Percentiles rank a stretch among this genome's conserved stretches.
These are phyloP conservation scores for Yamadazyma pseudoaaseri DNA, from an alignment of 1,139 yeast genomes.

Conservation along the genomic window DNA sequence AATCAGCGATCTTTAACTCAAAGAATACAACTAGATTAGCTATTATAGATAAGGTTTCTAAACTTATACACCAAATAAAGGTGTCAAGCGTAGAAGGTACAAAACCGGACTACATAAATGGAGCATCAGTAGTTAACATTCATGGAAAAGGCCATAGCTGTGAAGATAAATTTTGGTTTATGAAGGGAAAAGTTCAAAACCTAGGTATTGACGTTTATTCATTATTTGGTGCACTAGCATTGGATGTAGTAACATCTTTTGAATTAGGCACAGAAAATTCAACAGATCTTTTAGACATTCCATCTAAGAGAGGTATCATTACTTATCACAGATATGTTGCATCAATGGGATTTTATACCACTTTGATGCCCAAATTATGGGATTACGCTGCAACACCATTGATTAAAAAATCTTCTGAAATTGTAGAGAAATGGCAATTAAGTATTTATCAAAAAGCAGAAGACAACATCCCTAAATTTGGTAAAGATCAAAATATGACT, in stretches of 20 bases:
- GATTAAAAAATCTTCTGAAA: slow-evolving; percentile 36
- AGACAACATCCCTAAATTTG: slow-evolving; percentile 23
- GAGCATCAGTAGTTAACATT: slow-evolving; percentile 27
- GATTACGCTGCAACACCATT: slow-evolving; percentile 44
- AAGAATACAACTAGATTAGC: slow-evolving; percentile 26
- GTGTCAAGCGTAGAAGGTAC: slow-evolving; percentile 32
- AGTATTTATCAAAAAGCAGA: slow-evolving; percentile 41
- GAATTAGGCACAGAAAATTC: slow-evolving; percentile 54
- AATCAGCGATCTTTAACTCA: slow-evolving; percentile 37
- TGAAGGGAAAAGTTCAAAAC: slow-evolving; percentile 19
- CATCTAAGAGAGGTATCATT: slow-evolving; percentile 43
- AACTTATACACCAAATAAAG: slow-evolving; percentile 27
- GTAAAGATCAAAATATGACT: slow-evolving; percentile 22
- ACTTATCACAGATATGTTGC: slow-evolving; percentile 53
- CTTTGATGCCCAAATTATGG: slow-evolving; percentile 58
- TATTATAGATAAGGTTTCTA: slow-evolving; percentile 24
- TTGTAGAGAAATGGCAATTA: slow-evolving; percentile 53
- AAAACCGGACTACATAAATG: slow-evolving; percentile 35
- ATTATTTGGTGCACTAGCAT: slow-evolving; percentile 66
- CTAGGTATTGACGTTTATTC: slow-evolving; percentile 56
- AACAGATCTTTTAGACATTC: slow-evolving; percentile 37
- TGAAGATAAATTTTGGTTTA: slow-evolving; percentile 30
- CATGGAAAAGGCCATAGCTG: slow-evolving; percentile 35
- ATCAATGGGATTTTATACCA: slow-evolving; percentile 70
- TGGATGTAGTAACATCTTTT: slow-evolving; percentile 66